These are phyloP conservation scores for Hsuehochloa calcarea DNA, from an alignment of 176 grass and related monocot genomes.

Conservation along the genomic window DNA sequence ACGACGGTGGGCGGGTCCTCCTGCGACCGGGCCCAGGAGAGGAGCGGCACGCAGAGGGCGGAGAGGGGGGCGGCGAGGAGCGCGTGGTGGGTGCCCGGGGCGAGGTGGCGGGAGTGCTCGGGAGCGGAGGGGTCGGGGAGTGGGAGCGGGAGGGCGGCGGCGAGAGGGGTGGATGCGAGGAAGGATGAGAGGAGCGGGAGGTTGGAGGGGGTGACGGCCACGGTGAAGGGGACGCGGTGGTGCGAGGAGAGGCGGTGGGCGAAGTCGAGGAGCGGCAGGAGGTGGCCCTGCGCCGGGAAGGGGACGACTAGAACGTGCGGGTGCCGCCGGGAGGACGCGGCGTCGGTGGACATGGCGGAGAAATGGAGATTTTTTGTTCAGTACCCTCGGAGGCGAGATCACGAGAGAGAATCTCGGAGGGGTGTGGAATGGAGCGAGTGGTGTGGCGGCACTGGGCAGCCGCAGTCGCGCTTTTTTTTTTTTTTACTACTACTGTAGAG, in stretches of 20 bases:
- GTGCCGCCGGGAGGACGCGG: background rate
- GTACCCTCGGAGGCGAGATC: background rate
- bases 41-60: constrained; percentile 21
- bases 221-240: constrained; percentile 23
- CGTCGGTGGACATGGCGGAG: background rate
- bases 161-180: constrained; percentile 31
- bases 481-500: too few relatives aligned
- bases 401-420: background rate
- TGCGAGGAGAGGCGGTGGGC: constrained; percentile 20
- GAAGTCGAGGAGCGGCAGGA: constrained; percentile 44
- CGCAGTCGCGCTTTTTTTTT: too few relatives aligned
- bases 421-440: background rate
- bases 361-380: too few relatives aligned
- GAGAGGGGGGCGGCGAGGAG: constrained; percentile 25
- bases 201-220: constrained; percentile 25
- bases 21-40: constrained; percentile 41
- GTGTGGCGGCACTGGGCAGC: too few relatives aligned
- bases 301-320: constrained; percentile 38
- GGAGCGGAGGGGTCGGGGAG: background rate
- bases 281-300: constrained; percentile 39
- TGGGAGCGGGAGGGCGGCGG: constrained; percentile 9
- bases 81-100: constrained; percentile 11
- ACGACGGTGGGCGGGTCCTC: constrained; percentile 12
- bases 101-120: constrained; percentile 1
- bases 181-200: constrained; percentile 46